Conservation (phyloP, 2,329 filamentous ascomycete species). For the Grosmannia penicillata region DNA sequence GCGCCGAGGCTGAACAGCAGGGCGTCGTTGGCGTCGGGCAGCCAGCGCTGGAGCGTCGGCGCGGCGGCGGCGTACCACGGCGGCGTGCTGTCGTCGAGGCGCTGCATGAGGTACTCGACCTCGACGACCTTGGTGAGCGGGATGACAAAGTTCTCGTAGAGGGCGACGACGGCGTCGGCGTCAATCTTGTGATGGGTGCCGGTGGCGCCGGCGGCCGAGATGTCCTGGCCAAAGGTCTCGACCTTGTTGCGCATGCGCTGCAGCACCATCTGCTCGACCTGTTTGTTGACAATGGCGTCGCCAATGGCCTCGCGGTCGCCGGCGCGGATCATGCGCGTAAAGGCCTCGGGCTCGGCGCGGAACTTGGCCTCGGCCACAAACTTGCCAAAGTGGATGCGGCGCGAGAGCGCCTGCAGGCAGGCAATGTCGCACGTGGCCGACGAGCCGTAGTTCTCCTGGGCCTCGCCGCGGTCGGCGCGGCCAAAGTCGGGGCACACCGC, state of each 20-base stretch:
- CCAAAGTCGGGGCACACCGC: slow-evolving; percentile 65
- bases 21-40: neutral
- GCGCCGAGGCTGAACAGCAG: slow-evolving; percentile 1
- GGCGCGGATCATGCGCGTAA: slow-evolving; percentile 68
- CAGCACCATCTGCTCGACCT: slow-evolving; percentile 83
- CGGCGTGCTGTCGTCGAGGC: slow-evolving; percentile 29
- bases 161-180: slow-evolving; percentile 74
- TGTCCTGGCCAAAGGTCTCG: slow-evolving; percentile 84
- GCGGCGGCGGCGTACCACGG: slow-evolving; percentile 6
- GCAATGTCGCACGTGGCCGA: slow-evolving; percentile 82
- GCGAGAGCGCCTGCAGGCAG: slow-evolving; percentile 76
- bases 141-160: slow-evolving; percentile 90
- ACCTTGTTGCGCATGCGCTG: slow-evolving; percentile 79
- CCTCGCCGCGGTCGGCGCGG: slow-evolving; percentile 67
- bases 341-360: slow-evolving; percentile 63
- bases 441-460: slow-evolving; percentile 89
- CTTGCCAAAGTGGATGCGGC: slow-evolving; percentile 93
- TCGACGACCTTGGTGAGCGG: slow-evolving; percentile 96
- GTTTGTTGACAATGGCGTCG: slow-evolving; percentile 76
- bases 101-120: slow-evolving; percentile 95
- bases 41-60: slow-evolving; percentile 2
- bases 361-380: slow-evolving; percentile 98
- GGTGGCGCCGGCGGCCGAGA: slow-evolving; percentile 40
- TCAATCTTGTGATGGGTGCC: slow-evolving; percentile 61
- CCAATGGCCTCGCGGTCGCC: slow-evolving; percentile 70